Evolutionary conservation across 2,329 filamentous ascomycete genomes (phyloP).

Genomic region (Dactylellina leptospora): DNA sequence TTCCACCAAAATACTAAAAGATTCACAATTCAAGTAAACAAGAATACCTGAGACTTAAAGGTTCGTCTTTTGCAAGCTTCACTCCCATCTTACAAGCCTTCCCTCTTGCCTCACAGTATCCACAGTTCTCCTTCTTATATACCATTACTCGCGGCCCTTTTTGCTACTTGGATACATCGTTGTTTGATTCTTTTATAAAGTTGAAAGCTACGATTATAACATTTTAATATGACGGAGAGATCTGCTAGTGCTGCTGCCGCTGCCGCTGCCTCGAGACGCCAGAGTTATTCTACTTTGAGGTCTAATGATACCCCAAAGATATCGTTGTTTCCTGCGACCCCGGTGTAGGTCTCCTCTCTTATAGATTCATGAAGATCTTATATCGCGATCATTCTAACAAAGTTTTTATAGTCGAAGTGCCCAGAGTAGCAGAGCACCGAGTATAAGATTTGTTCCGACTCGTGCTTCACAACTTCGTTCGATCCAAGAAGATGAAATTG

Average conservation of each 20-base stretch:
- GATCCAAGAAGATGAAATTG: constrained; percentile 32
- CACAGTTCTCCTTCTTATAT: no score
- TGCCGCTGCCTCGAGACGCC: constrained; percentile 27
- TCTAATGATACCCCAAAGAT: constrained; percentile 20
- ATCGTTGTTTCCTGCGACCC: constrained; percentile 33
- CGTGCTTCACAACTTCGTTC: constrained; percentile 29
- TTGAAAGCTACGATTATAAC: neutral
- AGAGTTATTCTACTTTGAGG: constrained; percentile 10
- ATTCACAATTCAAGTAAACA: no score
- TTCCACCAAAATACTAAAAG: no score
- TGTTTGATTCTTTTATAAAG: constrained; percentile 3
- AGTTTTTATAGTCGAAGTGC: constrained; percentile 20
- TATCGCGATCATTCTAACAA: neutral
- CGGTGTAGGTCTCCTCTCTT: constrained; percentile 11
- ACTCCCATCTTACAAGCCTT: no score
- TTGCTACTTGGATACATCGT: neutral
- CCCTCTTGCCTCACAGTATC: no score
- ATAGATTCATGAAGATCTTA: neutral
- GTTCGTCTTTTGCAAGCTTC: no score
- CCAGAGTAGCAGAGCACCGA: constrained; percentile 39
- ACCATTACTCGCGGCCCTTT: no score
- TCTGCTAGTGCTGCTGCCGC: constrained; percentile 37
- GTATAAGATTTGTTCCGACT: constrained; percentile 19
- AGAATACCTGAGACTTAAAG: no score
- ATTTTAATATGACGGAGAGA: constrained; percentile 9